phyloP scores from a whole-genome alignment of 257 asterid species.

The Nicotiana attenuata region DNA sequence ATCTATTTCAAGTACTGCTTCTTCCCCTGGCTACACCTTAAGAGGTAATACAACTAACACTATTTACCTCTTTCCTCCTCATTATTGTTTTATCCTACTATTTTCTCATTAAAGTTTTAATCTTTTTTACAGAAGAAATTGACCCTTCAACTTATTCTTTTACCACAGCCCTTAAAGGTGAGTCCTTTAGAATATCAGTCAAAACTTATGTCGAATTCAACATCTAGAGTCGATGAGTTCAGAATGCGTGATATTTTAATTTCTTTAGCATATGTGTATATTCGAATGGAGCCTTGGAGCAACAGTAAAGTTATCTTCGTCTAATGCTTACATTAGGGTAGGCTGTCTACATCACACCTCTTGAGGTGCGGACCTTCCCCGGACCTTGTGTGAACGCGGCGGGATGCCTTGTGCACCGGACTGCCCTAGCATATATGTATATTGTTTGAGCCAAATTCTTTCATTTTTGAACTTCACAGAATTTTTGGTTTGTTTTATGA shows the following conservation, averaged over 20 bases:
- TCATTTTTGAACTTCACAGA: neutral
- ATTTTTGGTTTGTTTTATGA: neutral
- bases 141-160: constrained; percentile 92
- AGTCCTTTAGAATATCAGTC: neutral
- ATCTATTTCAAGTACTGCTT: constrained; percentile 69
- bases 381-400: no score
- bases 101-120: neutral
- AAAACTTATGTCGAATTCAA: neutral
- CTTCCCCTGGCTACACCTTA: constrained; percentile 72
- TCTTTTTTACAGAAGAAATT: constrained; percentile 57
- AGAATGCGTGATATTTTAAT: no score
- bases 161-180: constrained; percentile 76
- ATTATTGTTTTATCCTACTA: neutral
- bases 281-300: neutral
- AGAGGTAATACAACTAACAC: constrained; percentile 41
- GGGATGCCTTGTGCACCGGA: no score
- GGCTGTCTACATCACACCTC: no score
- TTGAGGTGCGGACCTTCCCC: no score
- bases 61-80: neutral
- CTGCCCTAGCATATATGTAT: no score
- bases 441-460: neutral
- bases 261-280: neutral
- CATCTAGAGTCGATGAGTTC: no score
- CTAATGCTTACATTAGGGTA: no score
- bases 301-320: no score